phyloP scores from a whole-genome alignment of 176 grass and related monocot species.

The Thinopyrum elongatum region DNA sequence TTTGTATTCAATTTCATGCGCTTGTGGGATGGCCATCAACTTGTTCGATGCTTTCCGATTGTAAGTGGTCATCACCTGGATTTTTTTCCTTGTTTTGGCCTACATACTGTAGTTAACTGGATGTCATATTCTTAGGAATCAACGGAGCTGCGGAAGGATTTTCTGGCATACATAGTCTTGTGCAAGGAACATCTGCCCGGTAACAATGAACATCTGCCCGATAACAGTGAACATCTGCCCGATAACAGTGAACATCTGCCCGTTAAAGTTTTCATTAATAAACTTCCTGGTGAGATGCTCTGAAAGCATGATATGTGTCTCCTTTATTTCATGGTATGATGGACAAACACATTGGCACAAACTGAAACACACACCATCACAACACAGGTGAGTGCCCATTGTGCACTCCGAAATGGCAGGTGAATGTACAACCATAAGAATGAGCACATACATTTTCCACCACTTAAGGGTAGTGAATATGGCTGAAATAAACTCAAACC shows the following conservation, averaged over 20 bases:
- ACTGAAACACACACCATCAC: not conserved
- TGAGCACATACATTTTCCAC: not conserved
- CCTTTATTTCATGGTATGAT: not conserved
- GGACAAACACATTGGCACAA: not conserved
- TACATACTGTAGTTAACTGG: not conserved
- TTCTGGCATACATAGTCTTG: not conserved
- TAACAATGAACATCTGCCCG: too few species aligned
- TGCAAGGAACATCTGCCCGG: too few species aligned
- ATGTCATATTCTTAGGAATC: not conserved
- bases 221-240: too few species aligned
- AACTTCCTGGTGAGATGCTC: not conserved
- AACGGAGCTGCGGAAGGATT: not conserved
- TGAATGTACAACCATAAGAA: not conserved
- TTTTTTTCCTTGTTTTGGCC: not conserved
- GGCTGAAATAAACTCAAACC: not conserved
- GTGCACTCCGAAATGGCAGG: not conserved
- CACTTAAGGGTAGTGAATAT: not conserved
- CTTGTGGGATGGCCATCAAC: conserved; percentile 10
- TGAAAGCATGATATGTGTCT: not conserved
- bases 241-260: not conserved
- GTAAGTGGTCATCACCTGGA: not conserved
- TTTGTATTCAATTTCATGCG: conserved; percentile 22
- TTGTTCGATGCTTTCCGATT: not conserved
- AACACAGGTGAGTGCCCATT: not conserved
- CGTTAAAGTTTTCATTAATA: not conserved